Base-by-base conservation (phyloP, 495 filamentous ascomycete genomes). In the Penicillium desertorum region DNA sequence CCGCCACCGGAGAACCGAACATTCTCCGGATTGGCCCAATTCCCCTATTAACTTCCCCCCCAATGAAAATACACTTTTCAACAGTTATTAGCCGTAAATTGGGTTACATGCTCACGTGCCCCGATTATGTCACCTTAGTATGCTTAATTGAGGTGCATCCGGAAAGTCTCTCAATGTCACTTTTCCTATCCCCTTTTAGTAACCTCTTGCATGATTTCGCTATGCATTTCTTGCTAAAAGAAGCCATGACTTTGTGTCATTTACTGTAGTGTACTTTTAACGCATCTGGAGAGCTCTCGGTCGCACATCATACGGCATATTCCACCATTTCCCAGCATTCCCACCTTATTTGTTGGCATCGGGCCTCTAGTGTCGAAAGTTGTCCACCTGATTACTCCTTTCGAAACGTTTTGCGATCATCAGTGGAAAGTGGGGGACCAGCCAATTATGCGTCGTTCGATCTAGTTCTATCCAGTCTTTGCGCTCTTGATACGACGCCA, bases 381-480 rank as follows among this genome's bases (percentile, higher is more conserved):
- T 42, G 51, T 47, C 50, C 29, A 39, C 45, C 37, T 49, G 56
- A 50, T 42, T 57, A n/a, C 47, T 27, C 10, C 17, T 12, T 46
- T 54, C 29, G 23, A 17, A 45, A 42, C 32, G 39, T 32, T 47
- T 23, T 36, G 49, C 45, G 50, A 45, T 52, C 36, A 53, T 34
- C 49, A n/a, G 34, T 45, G 36, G 23, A 25, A 56, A 61, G 60
- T 60, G 54, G 59, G 64, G 59, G 62, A 65, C 59, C 66, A 63
- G 53, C 60, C 66, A 65, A 62, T 54, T 53, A 67, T 69, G 66
- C 64, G 62, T 58, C 64, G 61, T 60, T 51, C 59, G 59, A 63
- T 63, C 56, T 69, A 69, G 64, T 50, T 48, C 45, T 57, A 46
- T 57, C 59, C 52, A 36, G 59, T 67, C 62, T 67, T 29, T 53